These are phyloP conservation scores for Lactarius indigo DNA, from an alignment of 768 basidiomycete species.

Conservation along the genomic window DNA sequence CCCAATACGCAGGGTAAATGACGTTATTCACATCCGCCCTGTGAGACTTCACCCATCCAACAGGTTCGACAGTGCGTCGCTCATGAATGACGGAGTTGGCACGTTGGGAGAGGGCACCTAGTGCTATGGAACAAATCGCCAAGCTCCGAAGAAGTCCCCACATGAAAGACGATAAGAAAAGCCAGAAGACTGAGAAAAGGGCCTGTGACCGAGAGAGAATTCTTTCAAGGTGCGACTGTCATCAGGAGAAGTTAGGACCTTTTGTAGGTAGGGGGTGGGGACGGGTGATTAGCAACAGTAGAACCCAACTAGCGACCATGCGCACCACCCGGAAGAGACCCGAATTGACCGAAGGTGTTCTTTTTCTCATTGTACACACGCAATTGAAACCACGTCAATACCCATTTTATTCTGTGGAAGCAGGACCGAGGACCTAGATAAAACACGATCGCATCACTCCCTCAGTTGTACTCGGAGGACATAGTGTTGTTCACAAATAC, in stretches of 20 bases:
- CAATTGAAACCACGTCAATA: background rate
- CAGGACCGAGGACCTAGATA: background rate
- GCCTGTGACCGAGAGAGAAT: background rate
- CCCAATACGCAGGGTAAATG: slow-evolving; percentile 45
- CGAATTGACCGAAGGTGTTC: background rate
- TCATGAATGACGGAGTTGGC: slow-evolving; percentile 36
- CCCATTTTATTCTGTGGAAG: background rate
- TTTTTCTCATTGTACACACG: background rate
- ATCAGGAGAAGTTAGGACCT: background rate
- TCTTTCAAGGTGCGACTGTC: background rate
- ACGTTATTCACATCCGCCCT: slow-evolving; percentile 32
- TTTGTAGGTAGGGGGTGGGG: background rate
- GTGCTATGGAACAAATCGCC: slow-evolving; percentile 25
- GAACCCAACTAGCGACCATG: background rate
- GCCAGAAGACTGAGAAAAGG: background rate
- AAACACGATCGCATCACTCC: background rate
- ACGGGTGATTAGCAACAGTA: background rate
- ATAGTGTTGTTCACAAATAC: background rate
- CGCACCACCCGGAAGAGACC: background rate
- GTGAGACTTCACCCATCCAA: slow-evolving; percentile 34
- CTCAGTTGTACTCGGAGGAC: background rate
- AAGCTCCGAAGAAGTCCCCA: slow-evolving; percentile 9
- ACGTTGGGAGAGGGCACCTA: slow-evolving; percentile 22
- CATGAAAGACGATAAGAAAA: slow-evolving; percentile 1
- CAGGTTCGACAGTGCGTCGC: slow-evolving; percentile 35